Base-by-base conservation (phyloP, 106 monocot genomes). In the Amphibolis antarctica region DNA sequence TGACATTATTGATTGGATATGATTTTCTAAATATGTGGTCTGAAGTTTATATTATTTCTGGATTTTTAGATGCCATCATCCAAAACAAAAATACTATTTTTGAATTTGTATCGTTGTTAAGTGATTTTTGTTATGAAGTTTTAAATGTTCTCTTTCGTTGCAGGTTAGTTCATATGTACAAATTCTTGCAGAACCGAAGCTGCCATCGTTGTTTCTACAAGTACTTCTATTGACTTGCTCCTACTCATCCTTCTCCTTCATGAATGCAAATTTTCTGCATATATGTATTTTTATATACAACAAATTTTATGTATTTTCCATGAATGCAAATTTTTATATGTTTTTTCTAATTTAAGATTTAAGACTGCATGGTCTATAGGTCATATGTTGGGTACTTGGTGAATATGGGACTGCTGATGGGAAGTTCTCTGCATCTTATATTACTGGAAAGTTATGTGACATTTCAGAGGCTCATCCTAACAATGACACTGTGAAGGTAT, bases 361-460 rank as follows among this genome's bases (percentile, higher is more conserved):
- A 55, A 50, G 27, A 65, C 29, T 13, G 7, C 7, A 28, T 14
- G 12, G 36, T 12, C 19, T 27, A 29, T 76, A 96, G 96, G 90
- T 96, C 28, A 96, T 96, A 44, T 96, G 90, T 62, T 96, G 96
- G 96, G 90, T 96, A 61, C 75, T 90, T 25, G 96, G 96, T 25
- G 96, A 96, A 70, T 96, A 96, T 77, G 96, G 96, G 67, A 96
- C 84, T 45, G 79, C 86, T 60, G 90, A 96, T 86, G 90, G 96
- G 47, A 96, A 75, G 63, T 82, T 82, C 78, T 84, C 96, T 72
- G 86, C 90, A 61, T 80, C 96, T 29, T 82, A 90, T 75, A 84
- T 90, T 55, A 85, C 82, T 63, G 96, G 90, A 45, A 96, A 84
- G 65, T 77, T 96, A 63, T 90, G 84, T 76, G 96, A 96, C 64